Evolutionary conservation across 2,329 filamentous ascomycete genomes (phyloP).

Genomic region (Talaromyces piceae): DNA sequence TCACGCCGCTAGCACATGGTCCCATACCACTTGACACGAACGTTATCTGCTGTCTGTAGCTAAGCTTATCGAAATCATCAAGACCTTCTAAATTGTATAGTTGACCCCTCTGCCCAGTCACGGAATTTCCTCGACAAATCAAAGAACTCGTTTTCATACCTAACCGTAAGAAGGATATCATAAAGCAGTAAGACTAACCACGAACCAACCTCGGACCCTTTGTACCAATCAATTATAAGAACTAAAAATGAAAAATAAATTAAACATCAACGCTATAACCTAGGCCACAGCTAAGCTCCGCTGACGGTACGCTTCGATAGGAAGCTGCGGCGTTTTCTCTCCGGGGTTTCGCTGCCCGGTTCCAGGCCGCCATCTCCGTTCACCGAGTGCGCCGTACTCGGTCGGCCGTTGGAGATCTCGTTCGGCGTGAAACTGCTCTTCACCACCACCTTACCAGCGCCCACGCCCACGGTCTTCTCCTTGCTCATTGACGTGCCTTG

Average conservation of each 20-base stretch:
- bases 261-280: not conserved
- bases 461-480: slow-evolving; percentile 69
- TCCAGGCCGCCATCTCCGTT: slow-evolving; percentile 20
- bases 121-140: too few species aligned
- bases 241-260: not conserved
- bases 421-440: slow-evolving; percentile 62
- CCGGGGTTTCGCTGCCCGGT: slow-evolving; percentile 29
- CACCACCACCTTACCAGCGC: slow-evolving; percentile 63
- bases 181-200: slow-evolving; percentile 7
- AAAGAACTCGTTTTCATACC: not conserved
- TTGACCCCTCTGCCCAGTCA: too few species aligned
- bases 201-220: not conserved
- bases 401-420: slow-evolving; percentile 34
- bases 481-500: slow-evolving; percentile 53
- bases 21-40: too few species aligned
- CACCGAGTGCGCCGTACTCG: slow-evolving; percentile 29
- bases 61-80: too few species aligned
- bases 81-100: too few species aligned
- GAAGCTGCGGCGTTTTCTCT: slow-evolving; percentile 40
- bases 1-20: not conserved
- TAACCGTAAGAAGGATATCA: slow-evolving; percentile 12
- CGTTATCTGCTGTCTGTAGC: too few species aligned
- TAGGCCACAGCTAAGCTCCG: slow-evolving; percentile 17
- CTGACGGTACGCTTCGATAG: slow-evolving; percentile 38
- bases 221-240: slow-evolving; percentile 3